These are phyloP conservation scores for Russula emetica DNA, from an alignment of 768 basidiomycete species.

Conservation along the genomic window DNA sequence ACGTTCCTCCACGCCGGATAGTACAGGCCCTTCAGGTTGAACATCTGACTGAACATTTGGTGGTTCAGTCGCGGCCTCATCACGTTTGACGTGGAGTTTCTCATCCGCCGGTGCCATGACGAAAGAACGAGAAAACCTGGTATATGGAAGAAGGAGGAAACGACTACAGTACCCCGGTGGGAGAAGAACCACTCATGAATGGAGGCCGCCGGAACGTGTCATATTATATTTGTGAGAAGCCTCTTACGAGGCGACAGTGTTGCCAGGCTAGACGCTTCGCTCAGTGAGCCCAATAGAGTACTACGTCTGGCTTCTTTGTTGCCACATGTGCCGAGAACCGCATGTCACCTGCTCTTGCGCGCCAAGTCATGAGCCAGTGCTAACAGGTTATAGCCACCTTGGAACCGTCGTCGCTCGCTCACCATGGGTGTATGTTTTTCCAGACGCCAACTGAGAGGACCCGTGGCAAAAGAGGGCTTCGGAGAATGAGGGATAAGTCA, in stretches of 20 bases:
- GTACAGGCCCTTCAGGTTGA: neutral
- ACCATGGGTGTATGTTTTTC: neutral
- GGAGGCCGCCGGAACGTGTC: neutral
- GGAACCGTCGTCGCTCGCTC: neutral
- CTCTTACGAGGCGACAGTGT: neutral
- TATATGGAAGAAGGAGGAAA: neutral
- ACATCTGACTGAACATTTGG: neutral
- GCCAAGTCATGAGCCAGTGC: neutral
- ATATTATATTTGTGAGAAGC: neutral
- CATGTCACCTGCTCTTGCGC: neutral
- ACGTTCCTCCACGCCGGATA: constrained; percentile 49
- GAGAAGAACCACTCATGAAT: neutral
- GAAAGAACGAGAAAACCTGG: neutral
- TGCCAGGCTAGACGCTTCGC: neutral
- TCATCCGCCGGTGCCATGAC: constrained; percentile 9
- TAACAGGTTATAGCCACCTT: neutral
- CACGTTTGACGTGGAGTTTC: constrained; percentile 1
- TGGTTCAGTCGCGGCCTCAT: neutral
- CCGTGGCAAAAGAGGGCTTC: neutral
- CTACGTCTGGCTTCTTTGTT: neutral
- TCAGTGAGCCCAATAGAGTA: neutral
- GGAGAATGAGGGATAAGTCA: neutral
- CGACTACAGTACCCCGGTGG: neutral
- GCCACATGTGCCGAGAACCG: neutral
- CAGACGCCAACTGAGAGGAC: neutral